Conservation (phyloP, 306 rosid genomes). For the Trichosanthes cucumerina region DNA sequence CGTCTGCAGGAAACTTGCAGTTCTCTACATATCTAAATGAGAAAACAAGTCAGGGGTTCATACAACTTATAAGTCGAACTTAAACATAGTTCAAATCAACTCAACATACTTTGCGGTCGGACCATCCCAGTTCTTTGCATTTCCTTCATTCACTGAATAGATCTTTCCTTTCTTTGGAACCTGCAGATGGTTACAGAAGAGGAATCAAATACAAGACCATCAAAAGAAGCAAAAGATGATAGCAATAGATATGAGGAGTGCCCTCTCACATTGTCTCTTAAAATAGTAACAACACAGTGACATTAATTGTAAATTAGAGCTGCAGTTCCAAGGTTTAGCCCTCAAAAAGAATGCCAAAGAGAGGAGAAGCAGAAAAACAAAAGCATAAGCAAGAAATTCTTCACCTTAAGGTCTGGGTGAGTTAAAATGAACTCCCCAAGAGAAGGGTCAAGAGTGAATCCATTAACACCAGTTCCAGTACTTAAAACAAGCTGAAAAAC, state of each 20-base stretch:
- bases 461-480: conserved; percentile 77
- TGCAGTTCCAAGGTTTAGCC: neutral
- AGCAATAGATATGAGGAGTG: neutral
- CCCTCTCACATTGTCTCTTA: neutral
- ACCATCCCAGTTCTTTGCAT: conserved; percentile 93
- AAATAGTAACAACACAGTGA: neutral
- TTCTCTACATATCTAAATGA: conserved; percentile 55
- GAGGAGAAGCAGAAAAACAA: neutral
- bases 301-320: neutral
- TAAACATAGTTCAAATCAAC: conserved; percentile 1
- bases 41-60: conserved; percentile 13
- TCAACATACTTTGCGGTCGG: conserved; percentile 63
- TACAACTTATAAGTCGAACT: neutral
- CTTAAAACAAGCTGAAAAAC: conserved; percentile 63
- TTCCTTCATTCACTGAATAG: conserved; percentile 97
- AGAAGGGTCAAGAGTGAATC: conserved; percentile 95
- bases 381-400: neutral
- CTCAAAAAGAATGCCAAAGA: neutral
- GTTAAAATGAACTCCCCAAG: conserved; percentile 95
- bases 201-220: conserved; percentile 5
- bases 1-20: conserved; percentile 88
- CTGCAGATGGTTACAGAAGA: conserved; percentile 28
- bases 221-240: neutral
- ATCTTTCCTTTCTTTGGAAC: conserved; percentile 86
- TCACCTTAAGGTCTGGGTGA: conserved; percentile 88